A percentile compares a stretch with the other conserved stretches of the same genome.
phyloP scores from a whole-genome alignment of 2,329 filamentous ascomycete genomes.

The Colletotrichum sp. region DNA sequence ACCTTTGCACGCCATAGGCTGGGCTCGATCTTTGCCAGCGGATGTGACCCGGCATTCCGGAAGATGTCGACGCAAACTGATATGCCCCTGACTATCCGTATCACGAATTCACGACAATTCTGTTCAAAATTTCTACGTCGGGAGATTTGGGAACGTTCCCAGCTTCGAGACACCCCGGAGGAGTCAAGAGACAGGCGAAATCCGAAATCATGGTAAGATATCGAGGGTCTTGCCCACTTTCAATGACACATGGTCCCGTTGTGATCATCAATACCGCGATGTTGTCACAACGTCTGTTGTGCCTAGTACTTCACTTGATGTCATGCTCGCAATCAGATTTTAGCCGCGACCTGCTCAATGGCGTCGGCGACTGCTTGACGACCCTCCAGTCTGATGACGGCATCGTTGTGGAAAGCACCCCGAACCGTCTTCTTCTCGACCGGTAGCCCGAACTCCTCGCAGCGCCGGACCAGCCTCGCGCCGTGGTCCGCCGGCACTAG shows the following conservation, averaged over 20 bases:
- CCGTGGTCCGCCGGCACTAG: conserved; percentile 60
- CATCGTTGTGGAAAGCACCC: conserved; percentile 63
- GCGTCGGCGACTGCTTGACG: conserved; percentile 49
- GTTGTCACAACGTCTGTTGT: not conserved
- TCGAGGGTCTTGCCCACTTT: not conserved
- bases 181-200: not conserved
- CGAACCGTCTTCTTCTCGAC: conserved; percentile 49
- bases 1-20: not conserved
- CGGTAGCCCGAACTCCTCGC: conserved; percentile 50
- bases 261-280: not conserved
- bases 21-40: not conserved
- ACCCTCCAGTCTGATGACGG: conserved; percentile 52
- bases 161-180: not conserved
- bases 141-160: not conserved
- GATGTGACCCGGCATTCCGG: not conserved
- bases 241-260: not conserved
- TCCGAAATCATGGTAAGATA: not conserved
- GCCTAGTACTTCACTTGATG: conserved; percentile 6
- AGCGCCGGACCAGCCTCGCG: conserved; percentile 49
- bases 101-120: not conserved
- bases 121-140: not conserved
- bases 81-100: not conserved
- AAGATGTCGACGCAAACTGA: not conserved
- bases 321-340: not conserved
- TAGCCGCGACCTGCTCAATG: conserved; percentile 33